Percentiles rank a stretch among this genome's conserved stretches.
These are phyloP conservation scores for Priceomyces fermenticarens DNA, from an alignment of 805 yeast species.

Conservation along the genomic window DNA sequence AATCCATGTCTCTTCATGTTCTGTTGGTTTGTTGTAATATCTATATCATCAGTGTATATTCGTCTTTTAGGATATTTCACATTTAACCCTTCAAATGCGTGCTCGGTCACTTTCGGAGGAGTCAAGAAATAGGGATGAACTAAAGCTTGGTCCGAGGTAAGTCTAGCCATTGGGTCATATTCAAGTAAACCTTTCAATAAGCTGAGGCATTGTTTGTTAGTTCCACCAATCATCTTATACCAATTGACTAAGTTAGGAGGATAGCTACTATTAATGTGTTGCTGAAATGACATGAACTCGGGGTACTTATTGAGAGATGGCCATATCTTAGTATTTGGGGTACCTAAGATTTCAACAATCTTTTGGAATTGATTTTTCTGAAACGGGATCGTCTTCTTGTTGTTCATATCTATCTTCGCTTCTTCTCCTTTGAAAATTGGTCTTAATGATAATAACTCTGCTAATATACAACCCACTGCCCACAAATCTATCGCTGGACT, in stretches of 20 bases:
- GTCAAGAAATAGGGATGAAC: constrained; percentile 78
- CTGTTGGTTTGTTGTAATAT: constrained; percentile 47
- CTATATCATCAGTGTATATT: constrained; percentile 83
- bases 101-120: constrained; percentile 61
- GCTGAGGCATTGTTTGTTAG: constrained; percentile 64
- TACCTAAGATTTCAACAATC: constrained; percentile 89
- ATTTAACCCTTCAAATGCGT: constrained; percentile 75
- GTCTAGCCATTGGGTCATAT: constrained; percentile 78
- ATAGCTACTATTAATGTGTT: constrained; percentile 47
- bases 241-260: constrained; percentile 75
- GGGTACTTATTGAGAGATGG: constrained; percentile 77
- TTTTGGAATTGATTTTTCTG: constrained; percentile 90
- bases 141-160: constrained; percentile 76
- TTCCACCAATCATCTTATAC: constrained; percentile 82
- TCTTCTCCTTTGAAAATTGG: constrained; percentile 98
- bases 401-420: constrained; percentile 78
- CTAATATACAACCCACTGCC: constrained; percentile 95
- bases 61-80: constrained; percentile 82
- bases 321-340: constrained; percentile 81
- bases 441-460: constrained; percentile 81
- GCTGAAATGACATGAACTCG: constrained; percentile 55
- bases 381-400: constrained; percentile 88
- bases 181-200: constrained; percentile 62
- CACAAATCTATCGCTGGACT: constrained; percentile 90
- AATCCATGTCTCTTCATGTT: constrained; percentile 27